Evolutionary conservation across 345 rosid species (phyloP), one percentile per base, ranked within the genome.

Genomic region (Euphorbia tirucalli): DNA sequence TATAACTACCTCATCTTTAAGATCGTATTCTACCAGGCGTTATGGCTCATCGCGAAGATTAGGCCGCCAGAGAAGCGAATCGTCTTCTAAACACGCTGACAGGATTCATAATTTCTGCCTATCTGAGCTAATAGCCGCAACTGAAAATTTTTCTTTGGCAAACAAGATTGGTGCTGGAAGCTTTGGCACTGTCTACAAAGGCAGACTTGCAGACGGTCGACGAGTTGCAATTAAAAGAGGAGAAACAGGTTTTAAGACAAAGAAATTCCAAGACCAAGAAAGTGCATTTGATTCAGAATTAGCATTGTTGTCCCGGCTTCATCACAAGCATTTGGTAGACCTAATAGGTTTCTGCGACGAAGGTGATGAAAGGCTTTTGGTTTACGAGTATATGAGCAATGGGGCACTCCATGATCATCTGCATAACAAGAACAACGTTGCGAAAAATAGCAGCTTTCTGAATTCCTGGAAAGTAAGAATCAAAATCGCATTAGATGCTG

Each of bases 401-500:
- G 88, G 91, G 0, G 50, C 88, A 2, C 87, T 89, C 50, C 78
- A 83, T 55, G 87, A 81, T 79, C 88, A 85, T 55, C 68, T 89
- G 57, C 93, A 89, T 44, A 64, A 61, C 78, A 74, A 61, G 57
- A 66, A 60, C 61, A 72, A 73, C 11, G 41, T 57, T 0, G 83
- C 71, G 52, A 84, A 52, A 4, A 56, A 19, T 0, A 71, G 78
- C 58, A 72, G 75, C 66, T 62, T 75, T n/a, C 18, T 85, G 72
- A 85, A 80, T 81, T 85, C 89, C 0, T 89, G 93, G 93, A 87
- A 76, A 75, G 76, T 79, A 83, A 84, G 91, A 82, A 84, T 85
- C 64, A 80, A 77, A 65, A 82, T 88, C n/a, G 90, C 90, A 14
- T 61, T 88, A 24, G 90, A 84, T 65, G 87, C 88, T 6, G 85